These are phyloP conservation scores for Ogataea chonburiensis DNA, from an alignment of 805 yeast species.

Conservation along the genomic window DNA sequence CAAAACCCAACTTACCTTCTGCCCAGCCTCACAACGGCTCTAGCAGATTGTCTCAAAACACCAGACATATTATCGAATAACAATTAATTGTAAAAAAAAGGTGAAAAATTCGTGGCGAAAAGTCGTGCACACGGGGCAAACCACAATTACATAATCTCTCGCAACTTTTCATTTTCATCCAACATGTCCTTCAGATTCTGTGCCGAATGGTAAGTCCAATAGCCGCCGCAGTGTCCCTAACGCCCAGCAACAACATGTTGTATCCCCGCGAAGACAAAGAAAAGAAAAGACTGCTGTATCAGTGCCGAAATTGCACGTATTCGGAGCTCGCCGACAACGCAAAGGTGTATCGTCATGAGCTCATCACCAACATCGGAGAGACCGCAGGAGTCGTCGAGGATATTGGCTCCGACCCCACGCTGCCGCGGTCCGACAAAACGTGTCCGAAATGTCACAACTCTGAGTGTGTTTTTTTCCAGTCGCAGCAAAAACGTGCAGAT, in stretches of 20 bases:
- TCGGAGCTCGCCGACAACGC: conserved; percentile 89
- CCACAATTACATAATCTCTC: conserved; percentile 1
- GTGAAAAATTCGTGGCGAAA: conserved; percentile 12
- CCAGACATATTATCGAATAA: conserved; percentile 15
- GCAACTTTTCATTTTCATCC: conserved; percentile 4
- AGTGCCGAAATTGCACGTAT: conserved; percentile 93
- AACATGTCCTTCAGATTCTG: conserved; percentile 82
- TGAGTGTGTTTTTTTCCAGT: conserved; percentile 95
- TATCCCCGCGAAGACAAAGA: conserved; percentile 95
- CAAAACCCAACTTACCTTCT: conserved; percentile 11
- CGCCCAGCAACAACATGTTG: conserved; percentile 83
- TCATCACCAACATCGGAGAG: conserved; percentile 87
- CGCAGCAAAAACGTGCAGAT: conserved; percentile 92
- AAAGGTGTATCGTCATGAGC: conserved; percentile 87
- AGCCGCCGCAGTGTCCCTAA: conserved; percentile 11
- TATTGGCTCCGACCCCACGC: conserved; percentile 94
- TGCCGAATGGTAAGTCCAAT: conserved; percentile 60
- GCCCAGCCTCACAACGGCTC: conserved; percentile 22
- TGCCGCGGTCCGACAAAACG: conserved; percentile 91
- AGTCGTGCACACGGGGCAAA: conserved; percentile 7
- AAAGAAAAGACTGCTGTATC: conserved; percentile 70
- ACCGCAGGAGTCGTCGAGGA: conserved; percentile 97
- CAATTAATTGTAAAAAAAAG: conserved; percentile 3
- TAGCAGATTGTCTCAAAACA: conserved; percentile 21
- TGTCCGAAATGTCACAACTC: conserved; percentile 87